Percentiles rank a stretch among this genome's conserved stretches.
These are phyloP conservation scores for Diaporthe velutina DNA, from an alignment of 2,329 filamentous ascomycete species.

Conservation along the genomic window DNA sequence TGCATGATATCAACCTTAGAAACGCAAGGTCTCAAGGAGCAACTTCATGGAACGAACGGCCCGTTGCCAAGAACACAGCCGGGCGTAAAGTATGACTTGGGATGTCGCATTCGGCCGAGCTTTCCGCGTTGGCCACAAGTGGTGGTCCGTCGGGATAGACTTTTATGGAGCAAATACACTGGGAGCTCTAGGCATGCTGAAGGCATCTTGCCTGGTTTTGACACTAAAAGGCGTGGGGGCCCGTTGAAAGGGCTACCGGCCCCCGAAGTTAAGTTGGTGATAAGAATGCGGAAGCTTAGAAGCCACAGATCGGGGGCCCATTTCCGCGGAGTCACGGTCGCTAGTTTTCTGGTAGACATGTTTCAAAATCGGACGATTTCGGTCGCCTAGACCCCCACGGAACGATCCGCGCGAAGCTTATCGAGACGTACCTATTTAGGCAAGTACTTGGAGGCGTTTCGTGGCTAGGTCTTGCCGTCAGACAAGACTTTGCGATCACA, in stretches of 20 bases:
- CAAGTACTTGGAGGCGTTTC: not conserved
- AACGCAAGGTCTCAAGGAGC: not conserved
- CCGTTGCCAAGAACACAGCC: too few species aligned
- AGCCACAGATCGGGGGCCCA: constrained; percentile 15
- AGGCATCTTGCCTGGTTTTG: not conserved
- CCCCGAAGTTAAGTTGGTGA: constrained; percentile 23
- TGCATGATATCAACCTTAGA: too few species aligned
- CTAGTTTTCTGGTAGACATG: not conserved
- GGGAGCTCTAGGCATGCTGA: not conserved
- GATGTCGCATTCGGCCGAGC: not conserved
- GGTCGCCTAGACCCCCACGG: not conserved
- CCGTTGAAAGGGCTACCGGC: not conserved
- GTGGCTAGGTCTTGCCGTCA: not conserved
- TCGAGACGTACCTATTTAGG: not conserved
- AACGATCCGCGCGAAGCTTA: constrained; percentile 13
- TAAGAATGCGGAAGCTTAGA: not conserved
- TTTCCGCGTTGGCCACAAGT: not conserved
- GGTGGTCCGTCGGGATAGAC: not conserved
- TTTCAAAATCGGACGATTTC: constrained; percentile 1
- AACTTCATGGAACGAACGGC: not conserved
- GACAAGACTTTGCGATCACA: not conserved
- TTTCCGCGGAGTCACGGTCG: not conserved
- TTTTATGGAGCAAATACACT: not conserved
- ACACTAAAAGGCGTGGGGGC: not conserved
- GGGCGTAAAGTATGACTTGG: not conserved